These are phyloP conservation scores for Suhomyces sp. DNA, from an alignment of 805 yeast genomes.

Conservation along the genomic window DNA sequence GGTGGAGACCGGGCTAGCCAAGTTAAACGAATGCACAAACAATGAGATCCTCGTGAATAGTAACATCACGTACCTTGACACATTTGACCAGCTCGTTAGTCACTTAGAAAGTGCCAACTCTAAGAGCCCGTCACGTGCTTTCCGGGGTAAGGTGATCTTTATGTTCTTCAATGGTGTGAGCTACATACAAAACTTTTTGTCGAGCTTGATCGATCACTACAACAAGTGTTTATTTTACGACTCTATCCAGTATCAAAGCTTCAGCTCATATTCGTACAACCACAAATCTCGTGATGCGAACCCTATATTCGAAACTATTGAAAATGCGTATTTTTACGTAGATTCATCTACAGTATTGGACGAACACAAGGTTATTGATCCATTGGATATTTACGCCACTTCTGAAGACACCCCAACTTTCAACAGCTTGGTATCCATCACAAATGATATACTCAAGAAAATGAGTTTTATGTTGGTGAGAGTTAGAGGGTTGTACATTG, in stretches of 20 bases:
- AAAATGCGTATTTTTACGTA: slow-evolving; percentile 32
- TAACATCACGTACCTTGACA: slow-evolving; percentile 24
- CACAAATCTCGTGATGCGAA: slow-evolving; percentile 1
- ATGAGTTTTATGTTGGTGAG: slow-evolving; percentile 31
- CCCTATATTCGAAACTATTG: slow-evolving; percentile 14
- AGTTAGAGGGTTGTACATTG: slow-evolving; percentile 30
- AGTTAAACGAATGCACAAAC: slow-evolving; percentile 20
- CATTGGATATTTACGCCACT: slow-evolving; percentile 1
- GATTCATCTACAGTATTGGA: slow-evolving; percentile 21
- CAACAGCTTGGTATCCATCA: slow-evolving; percentile 27
- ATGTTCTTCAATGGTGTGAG: slow-evolving; percentile 38
- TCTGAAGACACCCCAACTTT: slow-evolving; percentile 18
- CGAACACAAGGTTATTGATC: slow-evolving; percentile 4
- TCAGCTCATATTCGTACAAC: not conserved
- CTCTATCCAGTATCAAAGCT: slow-evolving; percentile 4
- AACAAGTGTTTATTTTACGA: slow-evolving; percentile 8
- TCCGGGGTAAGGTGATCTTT: slow-evolving; percentile 31
- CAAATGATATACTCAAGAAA: slow-evolving; percentile 34
- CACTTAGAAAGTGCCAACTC: slow-evolving; percentile 13
- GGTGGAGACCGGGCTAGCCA: slow-evolving; percentile 20
- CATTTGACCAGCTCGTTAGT: slow-evolving; percentile 17
- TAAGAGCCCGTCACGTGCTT: slow-evolving; percentile 8
- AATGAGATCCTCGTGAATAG: slow-evolving; percentile 22
- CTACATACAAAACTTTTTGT: slow-evolving; percentile 29
- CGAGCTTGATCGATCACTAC: slow-evolving; percentile 30